Base-by-base conservation (phyloP, 2,329 filamentous ascomycete genomes). In the Orbilia quercus region DNA sequence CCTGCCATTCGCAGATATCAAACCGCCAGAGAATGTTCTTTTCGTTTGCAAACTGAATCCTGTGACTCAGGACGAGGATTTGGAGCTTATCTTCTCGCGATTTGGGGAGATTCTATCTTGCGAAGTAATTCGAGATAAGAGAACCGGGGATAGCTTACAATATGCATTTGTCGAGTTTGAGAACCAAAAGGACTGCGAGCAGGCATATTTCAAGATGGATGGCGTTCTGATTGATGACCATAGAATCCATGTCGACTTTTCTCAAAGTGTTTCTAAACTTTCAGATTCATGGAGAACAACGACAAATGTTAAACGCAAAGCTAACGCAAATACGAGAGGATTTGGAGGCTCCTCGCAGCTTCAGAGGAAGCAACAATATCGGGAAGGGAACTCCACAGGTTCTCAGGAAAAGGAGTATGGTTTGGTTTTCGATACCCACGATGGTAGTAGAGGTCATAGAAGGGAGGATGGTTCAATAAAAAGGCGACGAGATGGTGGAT, bases 11-110 rank as follows among this genome's bases (percentile, higher is more conserved):
- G 95, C 95, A 70, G 95, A 99, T 81, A 93, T 99, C 77, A 96
- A 94, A 78, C 95, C 95, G 2, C 95, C 95, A 0, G 95, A 99
- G 82, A 98, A 99, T 80, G 89, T 99, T 12, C 85, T 99, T 1
- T 99, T 99, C 79, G 93, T 99, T 45, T 99, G 95, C 89, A 99
- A 99, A 80, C 85, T 99, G 45, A 99, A 99, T 78, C 95, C 95
- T 0, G 92, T 99, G 50, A 99, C 95, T 7, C 90, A 91, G 79
- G 94, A 97, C 79, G 90, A 96, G 78, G 95, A 99, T 79, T 84
- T 99, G 50, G 90, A 97, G 80, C 86, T 98, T 76, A 98, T 99
- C 75, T 99, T 99, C 82, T 94, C 91, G 65, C 93, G 95, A 0
- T 99, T 99, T 78, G 95, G 95, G 77, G 94, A 90, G 79, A 96